Evolutionary conservation across 2,329 filamentous ascomycete species (phyloP), one percentile per base, ranked within the genome.

Genomic region (Ophiosphaerella korrae): DNA sequence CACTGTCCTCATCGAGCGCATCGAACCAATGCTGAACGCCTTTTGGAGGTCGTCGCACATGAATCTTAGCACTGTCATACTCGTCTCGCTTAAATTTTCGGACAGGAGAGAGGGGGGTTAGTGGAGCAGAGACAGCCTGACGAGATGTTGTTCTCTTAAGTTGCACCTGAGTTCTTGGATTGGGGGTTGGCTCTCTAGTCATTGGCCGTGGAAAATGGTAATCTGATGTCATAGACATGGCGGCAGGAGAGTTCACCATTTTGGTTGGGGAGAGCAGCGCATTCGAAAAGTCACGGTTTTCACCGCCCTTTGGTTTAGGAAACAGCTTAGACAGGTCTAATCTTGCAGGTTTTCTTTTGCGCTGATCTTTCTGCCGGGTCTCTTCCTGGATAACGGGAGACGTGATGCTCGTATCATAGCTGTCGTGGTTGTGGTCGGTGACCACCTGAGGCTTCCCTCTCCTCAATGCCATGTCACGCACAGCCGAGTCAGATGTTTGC

Each of bases 1-100:
- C 72, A 31, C 73, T 72, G 18, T 75, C 74, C 11, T 75, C 72
- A 21, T 74, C 72, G 9, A 78, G 64, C 3, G 73, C 78, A 48
- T 81, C 78, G 49, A 81, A 81, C 78, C 78, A 81, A 52, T 81
- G 76, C 52, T 79, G 70, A 24, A 79, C 77, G 7, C 78, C 78
- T 42, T 75, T 77, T 4, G 78, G 78, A 13, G 78, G 78, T 31
- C 77, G 68, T 32, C 76, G 70, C 14, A 80, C 73, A 48, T 80
- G 73, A 23, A 76, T 70, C 62, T 81, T 80, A 47, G 77, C 71
- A 57, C 70, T 76, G 52, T 79, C 77, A 57, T 74, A 77, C 33
- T 71, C 65, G 41, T 77, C 75, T 24, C 69, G 68, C 47, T 67
- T 62, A 53, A 66, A 48, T 33, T 64, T 53, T 43, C 68, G 63